Percentiles rank a stretch among this genome's conserved stretches.
phyloP scores from a whole-genome alignment of 495 filamentous ascomycete genomes.

The Rhizodiscina lignyota region DNA sequence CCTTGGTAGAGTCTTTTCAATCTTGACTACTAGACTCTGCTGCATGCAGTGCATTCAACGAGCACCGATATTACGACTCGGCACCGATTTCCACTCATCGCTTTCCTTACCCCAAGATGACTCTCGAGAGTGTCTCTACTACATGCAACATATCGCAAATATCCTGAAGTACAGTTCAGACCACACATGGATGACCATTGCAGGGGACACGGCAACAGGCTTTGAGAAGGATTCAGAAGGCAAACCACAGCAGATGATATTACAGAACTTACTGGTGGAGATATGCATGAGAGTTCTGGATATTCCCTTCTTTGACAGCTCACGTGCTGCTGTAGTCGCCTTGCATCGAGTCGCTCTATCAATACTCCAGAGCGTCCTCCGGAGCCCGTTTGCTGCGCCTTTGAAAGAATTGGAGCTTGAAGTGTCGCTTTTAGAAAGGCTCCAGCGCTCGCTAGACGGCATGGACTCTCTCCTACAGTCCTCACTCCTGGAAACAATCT shows the following conservation, averaged over 20 bases:
- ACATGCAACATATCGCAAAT: conserved; percentile 58
- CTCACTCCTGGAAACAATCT: conserved; percentile 9
- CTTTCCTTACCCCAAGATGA: too few relatives aligned
- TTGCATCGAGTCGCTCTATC: conserved; percentile 56
- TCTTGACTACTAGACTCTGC: conserved; percentile 5
- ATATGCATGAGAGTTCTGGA: conserved; percentile 21
- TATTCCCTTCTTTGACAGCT: neutral
- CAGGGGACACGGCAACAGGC: conserved; percentile 18
- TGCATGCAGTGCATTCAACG: conserved; percentile 10
- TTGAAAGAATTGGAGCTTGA: conserved; percentile 59
- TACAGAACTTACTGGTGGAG: conserved; percentile 46
- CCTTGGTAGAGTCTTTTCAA: conserved; percentile 34
- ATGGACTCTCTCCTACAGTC: conserved; percentile 28
- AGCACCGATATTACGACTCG: conserved; percentile 9
- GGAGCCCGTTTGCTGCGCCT: conserved; percentile 49
- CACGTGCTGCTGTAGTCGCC: conserved; percentile 16
- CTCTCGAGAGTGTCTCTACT: conserved; percentile 60
- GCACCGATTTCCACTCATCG: too few relatives aligned
- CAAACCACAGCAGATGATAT: conserved; percentile 31
- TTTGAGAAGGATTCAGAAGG: conserved; percentile 21
- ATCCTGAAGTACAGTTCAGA: conserved; percentile 47
- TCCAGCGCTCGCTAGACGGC: conserved; percentile 44
- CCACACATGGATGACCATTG: conserved; percentile 42
- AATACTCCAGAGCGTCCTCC: conserved; percentile 57
- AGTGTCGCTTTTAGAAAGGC: conserved; percentile 48